Percentiles rank a stretch among this genome's conserved stretches.
phyloP scores from a whole-genome alignment of 2,329 filamentous ascomycete genomes.

The Triangularia verruculosa region DNA sequence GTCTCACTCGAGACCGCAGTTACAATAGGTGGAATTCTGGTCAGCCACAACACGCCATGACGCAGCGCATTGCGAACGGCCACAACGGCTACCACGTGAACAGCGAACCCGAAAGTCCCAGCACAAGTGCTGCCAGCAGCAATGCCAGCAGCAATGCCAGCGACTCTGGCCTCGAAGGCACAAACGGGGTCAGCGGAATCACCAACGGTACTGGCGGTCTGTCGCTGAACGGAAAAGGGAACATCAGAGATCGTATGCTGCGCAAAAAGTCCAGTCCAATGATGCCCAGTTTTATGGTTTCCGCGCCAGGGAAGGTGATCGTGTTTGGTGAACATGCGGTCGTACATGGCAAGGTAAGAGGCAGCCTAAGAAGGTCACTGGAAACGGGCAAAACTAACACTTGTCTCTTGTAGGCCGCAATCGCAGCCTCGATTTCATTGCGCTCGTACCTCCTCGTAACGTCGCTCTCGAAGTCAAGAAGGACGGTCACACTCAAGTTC shows the following conservation, averaged over 20 bases:
- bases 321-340: constrained; percentile 97
- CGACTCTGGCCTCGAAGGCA: constrained; percentile 16
- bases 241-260: constrained; percentile 31
- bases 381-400: constrained; percentile 14
- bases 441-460: constrained; percentile 96
- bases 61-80: constrained; percentile 19
- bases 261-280: constrained; percentile 62
- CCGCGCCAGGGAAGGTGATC: constrained; percentile 96
- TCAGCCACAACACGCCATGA: constrained; percentile 13
- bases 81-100: constrained; percentile 11
- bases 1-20: background rate
- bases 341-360: constrained; percentile 83
- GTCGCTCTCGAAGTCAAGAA: constrained; percentile 85
- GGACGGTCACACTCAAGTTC: constrained; percentile 84
- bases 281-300: constrained; percentile 95
- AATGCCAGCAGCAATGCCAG: background rate
- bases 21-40: background rate
- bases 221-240: constrained; percentile 36
- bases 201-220: constrained; percentile 29
- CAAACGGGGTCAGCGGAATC: constrained; percentile 28
- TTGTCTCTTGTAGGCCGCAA: constrained; percentile 62
- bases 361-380: background rate
- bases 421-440: constrained; percentile 91
- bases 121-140: background rate
- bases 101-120: constrained; percentile 3